phyloP scores from a whole-genome alignment of 345 rosid species.

The Noccaea bulbosa region DNA sequence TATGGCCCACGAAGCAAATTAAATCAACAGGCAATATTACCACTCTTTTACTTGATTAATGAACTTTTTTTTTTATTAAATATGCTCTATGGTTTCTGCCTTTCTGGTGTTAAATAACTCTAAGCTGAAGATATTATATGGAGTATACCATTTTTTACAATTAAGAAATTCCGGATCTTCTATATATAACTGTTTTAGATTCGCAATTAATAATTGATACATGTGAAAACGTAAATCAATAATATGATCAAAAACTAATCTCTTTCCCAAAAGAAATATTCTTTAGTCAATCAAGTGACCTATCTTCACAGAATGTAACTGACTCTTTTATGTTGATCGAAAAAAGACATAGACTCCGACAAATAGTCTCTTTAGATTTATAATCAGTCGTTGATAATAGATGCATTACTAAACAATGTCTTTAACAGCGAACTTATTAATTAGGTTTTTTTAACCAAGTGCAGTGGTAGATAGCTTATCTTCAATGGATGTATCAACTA shows the following conservation, averaged over 20 bases:
- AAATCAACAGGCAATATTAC: conserved; percentile 29
- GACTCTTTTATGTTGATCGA: not conserved
- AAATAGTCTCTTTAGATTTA: not conserved
- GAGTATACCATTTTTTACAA: conserved; percentile 5
- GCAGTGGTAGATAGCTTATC: not conserved
- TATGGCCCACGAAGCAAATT: conserved; percentile 41
- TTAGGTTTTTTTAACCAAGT: not conserved
- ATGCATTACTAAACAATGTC: not conserved
- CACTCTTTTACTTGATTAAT: conserved; percentile 32
- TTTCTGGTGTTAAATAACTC: conserved; percentile 13
- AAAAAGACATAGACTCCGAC: not conserved
- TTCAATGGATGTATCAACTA: not conserved
- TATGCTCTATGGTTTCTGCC: conserved; percentile 6
- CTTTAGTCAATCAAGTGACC: not conserved
- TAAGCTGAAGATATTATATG: conserved; percentile 17
- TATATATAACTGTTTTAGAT: not conserved
- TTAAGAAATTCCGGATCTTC: conserved; percentile 7
- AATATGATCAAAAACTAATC: not conserved
- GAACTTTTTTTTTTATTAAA: not conserved
- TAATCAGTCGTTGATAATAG: conserved; percentile 1
- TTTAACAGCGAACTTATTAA: not conserved
- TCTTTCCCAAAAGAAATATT: not conserved
- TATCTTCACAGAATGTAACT: not conserved
- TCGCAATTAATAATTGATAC: conserved; percentile 1
- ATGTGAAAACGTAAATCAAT: conserved; percentile 19